phyloP scores from a whole-genome alignment of 2,329 filamentous ascomycete genomes.

The Cladosporium sp. region DNA sequence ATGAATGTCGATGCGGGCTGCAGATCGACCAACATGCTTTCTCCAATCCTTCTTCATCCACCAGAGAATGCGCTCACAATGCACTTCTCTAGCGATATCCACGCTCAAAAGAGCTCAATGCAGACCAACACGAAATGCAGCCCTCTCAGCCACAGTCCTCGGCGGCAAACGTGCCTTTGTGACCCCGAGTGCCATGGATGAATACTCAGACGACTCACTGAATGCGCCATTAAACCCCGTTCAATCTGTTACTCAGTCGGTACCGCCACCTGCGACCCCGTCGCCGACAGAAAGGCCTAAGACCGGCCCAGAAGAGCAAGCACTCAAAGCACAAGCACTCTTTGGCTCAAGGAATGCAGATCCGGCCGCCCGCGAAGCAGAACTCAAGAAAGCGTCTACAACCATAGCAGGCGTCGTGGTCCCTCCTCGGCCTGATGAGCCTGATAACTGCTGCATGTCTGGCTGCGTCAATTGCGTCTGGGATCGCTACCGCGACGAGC shows the following conservation, averaged over 20 bases:
- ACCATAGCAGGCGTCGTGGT: constrained; percentile 73
- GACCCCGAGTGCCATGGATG: not conserved
- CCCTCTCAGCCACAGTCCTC: not conserved
- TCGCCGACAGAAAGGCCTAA: constrained; percentile 1
- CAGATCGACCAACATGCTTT: not conserved
- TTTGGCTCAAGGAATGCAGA: constrained; percentile 78
- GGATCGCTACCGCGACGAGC: constrained; percentile 85
- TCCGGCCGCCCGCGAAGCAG: constrained; percentile 50
- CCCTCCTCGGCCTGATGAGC: constrained; percentile 80
- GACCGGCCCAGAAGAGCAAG: constrained; percentile 48
- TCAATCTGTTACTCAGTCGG: not conserved
- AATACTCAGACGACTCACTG: constrained; percentile 5
- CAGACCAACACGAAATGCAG: not conserved
- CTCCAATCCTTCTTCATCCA: not conserved
- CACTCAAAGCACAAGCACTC: constrained; percentile 61
- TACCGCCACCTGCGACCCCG: constrained; percentile 8
- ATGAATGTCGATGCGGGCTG: not conserved
- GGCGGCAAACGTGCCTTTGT: not conserved
- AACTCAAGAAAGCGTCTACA: constrained; percentile 56
- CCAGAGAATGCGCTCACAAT: constrained; percentile 13
- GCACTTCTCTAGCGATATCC: constrained; percentile 9
- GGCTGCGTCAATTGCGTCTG: constrained; percentile 98
- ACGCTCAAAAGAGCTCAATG: constrained; percentile 5
- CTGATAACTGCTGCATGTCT: constrained; percentile 99
- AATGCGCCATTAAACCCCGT: constrained; percentile 10